These are phyloP conservation scores for Pseudoneurospora amorphoporcata DNA, from an alignment of 495 filamentous ascomycete species.

Conservation along the genomic window DNA sequence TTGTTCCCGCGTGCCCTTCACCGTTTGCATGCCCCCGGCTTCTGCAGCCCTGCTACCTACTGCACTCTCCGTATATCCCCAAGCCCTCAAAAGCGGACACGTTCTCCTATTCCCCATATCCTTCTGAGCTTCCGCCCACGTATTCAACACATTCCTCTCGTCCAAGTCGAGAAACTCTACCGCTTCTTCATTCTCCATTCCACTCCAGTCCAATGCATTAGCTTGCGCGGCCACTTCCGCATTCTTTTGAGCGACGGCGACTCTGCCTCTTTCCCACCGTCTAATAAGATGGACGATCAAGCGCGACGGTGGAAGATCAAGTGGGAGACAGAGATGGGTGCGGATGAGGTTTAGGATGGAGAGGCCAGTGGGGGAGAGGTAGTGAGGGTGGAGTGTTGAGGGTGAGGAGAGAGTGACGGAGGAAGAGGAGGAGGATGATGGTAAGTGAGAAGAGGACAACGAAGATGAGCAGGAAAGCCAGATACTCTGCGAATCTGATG, in stretches of 20 bases:
- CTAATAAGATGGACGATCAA: conserved; percentile 1
- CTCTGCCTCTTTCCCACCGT: neutral
- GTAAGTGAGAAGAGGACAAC: neutral
- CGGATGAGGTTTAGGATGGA: neutral
- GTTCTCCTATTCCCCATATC: neutral
- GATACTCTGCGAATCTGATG: neutral
- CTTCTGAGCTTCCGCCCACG: neutral
- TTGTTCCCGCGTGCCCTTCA: neutral
- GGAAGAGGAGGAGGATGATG: neutral
- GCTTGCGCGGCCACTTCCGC: neutral
- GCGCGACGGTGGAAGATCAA: neutral
- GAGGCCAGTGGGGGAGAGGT: neutral
- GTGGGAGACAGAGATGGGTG: neutral
- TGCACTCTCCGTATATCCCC: neutral
- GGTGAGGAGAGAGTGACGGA: neutral
- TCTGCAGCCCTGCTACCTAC: neutral
- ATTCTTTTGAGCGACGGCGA: neutral
- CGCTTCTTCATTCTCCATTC: neutral
- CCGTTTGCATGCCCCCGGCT: neutral
- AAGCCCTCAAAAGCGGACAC: neutral
- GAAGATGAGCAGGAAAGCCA: neutral
- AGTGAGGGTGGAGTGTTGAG: neutral
- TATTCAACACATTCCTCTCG: neutral
- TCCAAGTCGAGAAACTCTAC: neutral
- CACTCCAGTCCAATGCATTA: conserved; percentile 1